Percentiles rank a stretch among this genome's conserved stretches.
Conservation (phyloP, 192 early-diverging fungal species). For the Podila clonocystis region DNA sequence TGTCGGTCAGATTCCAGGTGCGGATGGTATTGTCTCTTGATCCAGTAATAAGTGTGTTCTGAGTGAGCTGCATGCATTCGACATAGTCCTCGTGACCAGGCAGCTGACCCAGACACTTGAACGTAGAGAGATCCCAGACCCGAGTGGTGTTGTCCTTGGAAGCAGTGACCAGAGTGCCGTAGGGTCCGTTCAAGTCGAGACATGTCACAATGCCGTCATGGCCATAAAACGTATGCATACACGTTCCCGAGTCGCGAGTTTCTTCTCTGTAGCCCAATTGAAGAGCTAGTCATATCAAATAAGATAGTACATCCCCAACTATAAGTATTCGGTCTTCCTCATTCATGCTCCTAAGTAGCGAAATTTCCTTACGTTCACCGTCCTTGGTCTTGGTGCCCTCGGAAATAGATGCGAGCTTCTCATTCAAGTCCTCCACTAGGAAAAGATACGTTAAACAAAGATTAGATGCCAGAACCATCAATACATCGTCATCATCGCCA, state of each 20-base stretch:
- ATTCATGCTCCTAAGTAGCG: too few species aligned
- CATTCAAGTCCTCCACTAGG: slow-evolving; percentile 59
- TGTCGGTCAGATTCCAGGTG: slow-evolving; percentile 31
- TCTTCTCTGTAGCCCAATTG: slow-evolving; percentile 40
- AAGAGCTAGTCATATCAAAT: slow-evolving; percentile 13
- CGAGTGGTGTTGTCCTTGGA: slow-evolving; percentile 76
- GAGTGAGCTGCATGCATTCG: slow-evolving; percentile 31
- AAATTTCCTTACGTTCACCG: slow-evolving; percentile 23
- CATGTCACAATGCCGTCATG: slow-evolving; percentile 70
- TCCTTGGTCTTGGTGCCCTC: slow-evolving; percentile 35
- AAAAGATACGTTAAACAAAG: background rate
- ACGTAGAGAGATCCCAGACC: slow-evolving; percentile 72
- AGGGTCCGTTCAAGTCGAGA: slow-evolving; percentile 65
- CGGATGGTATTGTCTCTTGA: slow-evolving; percentile 35
- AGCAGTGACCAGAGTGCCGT: slow-evolving; percentile 68
- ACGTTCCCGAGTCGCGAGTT: slow-evolving; percentile 51
- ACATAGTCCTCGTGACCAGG: slow-evolving; percentile 55
- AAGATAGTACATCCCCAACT: background rate
- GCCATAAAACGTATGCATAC: slow-evolving; percentile 61
- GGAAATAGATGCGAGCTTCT: slow-evolving; percentile 50
- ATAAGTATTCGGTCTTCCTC: background rate
- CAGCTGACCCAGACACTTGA: slow-evolving; percentile 65
- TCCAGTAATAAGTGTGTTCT: slow-evolving; percentile 50
- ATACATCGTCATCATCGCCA: background rate
- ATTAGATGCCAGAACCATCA: background rate